Evolutionary conservation across 257 asterid species (phyloP), one percentile per base, ranked within the genome.

Genomic region (Scutellaria minor): DNA sequence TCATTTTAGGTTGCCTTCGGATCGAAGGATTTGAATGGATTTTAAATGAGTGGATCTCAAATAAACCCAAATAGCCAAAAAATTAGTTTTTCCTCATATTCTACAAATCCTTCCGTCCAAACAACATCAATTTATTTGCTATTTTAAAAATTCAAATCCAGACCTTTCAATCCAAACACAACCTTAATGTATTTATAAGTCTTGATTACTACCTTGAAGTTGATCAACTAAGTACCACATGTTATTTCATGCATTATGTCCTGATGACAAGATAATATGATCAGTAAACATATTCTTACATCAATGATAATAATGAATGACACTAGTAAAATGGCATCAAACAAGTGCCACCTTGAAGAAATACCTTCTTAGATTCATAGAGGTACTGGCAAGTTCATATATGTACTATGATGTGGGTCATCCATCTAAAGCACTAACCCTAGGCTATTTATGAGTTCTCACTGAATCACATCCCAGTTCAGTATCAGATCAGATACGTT

Each of bases 181-280:
- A 24, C 27, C 27, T 24, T 24, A 40, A 11, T 75, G 57, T 56
- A 68, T 51, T 57, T 12, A 74, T 39, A 67, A 80, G 35, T 46
- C 24, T 59, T 50, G 57, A 39, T 64, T n/a, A 48, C 24, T 67
- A 64, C 45, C 31, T 58, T 50, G 7, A 59, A 5, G 53, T 4
- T 27, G 47, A 56, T 54, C 58, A 51, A 56, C 14, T 54, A 4
- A 54, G 59, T 54, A 20, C 35, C 14, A 52, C 15, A 22, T 1
- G 59, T 53, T 18, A 18, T 18, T 53, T 15, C 2, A 2, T 54
- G 27, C 27, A 6, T 54, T 22, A 54, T 54, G 37, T 15, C 15
- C 1, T 18, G 18, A 53, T 53, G 59, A 53, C 8, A 8, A 53
- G 35, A 5, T 18, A 42, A 42, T 42, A 42, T 42, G 20, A 15